Percentiles rank a stretch among this genome's conserved stretches.
phyloP scores from a whole-genome alignment of 208 protist species.

The Leishmania arabica region DNA sequence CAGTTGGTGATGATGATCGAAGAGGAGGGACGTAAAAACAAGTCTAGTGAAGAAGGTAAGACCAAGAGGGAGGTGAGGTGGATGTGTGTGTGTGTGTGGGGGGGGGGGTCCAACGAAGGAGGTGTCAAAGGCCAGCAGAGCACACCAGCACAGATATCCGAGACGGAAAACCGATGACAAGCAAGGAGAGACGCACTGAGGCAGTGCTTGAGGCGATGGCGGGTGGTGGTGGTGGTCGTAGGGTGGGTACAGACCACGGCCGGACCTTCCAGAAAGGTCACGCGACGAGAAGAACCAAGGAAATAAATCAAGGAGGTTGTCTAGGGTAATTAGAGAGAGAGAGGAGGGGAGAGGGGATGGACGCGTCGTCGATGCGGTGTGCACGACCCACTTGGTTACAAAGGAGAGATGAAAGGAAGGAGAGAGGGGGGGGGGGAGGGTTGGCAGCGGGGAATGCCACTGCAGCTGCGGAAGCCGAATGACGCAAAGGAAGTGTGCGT shows the following conservation, averaged over 20 bases:
- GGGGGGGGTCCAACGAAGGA: neutral
- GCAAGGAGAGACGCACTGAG: too few relatives aligned
- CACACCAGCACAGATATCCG: neutral
- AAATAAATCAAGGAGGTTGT: too few relatives aligned
- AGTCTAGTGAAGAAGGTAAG: neutral
- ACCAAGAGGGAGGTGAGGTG: neutral
- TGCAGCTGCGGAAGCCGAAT: neutral
- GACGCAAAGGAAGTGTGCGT: neutral
- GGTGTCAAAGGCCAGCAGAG: neutral
- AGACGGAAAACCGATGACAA: neutral
- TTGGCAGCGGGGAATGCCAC: neutral
- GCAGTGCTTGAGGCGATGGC: too few relatives aligned
- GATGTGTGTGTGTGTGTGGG: too few relatives aligned
- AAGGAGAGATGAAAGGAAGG: neutral
- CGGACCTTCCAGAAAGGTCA: too few relatives aligned
- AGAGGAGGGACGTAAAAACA: neutral
- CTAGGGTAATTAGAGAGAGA: neutral
- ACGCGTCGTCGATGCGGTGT: neutral
- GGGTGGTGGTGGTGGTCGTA: too few relatives aligned
- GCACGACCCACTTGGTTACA: neutral
- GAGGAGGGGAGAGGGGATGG: neutral
- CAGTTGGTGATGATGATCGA: too few relatives aligned
- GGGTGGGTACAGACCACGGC: too few relatives aligned
- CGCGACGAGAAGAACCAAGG: too few relatives aligned
- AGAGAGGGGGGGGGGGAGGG: too few relatives aligned